Percentiles rank a stretch among this genome's conserved stretches.
Evolutionary conservation across 2,329 filamentous ascomycete genomes (phyloP).

Genomic region (Colletotrichum cereale): DNA sequence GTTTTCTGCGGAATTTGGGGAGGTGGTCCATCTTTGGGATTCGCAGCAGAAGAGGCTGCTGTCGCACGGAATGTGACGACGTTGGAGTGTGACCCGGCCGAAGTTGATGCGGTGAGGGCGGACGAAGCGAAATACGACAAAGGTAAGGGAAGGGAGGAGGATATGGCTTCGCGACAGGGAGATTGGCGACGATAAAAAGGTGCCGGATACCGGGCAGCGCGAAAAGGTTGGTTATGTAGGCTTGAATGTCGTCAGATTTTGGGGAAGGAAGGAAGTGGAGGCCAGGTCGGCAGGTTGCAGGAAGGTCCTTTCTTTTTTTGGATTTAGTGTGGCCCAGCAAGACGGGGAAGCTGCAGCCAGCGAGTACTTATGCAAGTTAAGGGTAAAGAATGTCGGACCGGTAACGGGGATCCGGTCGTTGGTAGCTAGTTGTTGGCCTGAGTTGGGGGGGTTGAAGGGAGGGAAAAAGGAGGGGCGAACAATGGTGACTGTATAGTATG

Average conservation of each 20-base stretch:
- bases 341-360: slow-evolving; percentile 31
- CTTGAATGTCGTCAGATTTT: slow-evolving; percentile 38
- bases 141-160: background rate
- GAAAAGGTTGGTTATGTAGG: slow-evolving; percentile 26
- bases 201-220: slow-evolving; percentile 11
- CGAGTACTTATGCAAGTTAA: background rate
- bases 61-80: background rate
- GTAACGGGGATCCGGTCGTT: background rate
- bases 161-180: background rate
- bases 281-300: slow-evolving; percentile 21
- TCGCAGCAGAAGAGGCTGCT: background rate
- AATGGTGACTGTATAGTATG: slow-evolving; percentile 1
- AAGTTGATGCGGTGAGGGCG: background rate
- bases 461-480: background rate
- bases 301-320: slow-evolving; percentile 35
- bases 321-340: slow-evolving; percentile 19
- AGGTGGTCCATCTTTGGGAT: slow-evolving; percentile 55
- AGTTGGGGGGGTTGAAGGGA: background rate
- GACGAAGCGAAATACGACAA: background rate
- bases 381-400: slow-evolving; percentile 18
- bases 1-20: slow-evolving; percentile 58
- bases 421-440: background rate
- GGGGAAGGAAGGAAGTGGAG: background rate
- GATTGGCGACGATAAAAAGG: slow-evolving; percentile 2
- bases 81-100: background rate